Conservation (phyloP, 805 yeast genomes). For the Lipomyces anomalus region DNA sequence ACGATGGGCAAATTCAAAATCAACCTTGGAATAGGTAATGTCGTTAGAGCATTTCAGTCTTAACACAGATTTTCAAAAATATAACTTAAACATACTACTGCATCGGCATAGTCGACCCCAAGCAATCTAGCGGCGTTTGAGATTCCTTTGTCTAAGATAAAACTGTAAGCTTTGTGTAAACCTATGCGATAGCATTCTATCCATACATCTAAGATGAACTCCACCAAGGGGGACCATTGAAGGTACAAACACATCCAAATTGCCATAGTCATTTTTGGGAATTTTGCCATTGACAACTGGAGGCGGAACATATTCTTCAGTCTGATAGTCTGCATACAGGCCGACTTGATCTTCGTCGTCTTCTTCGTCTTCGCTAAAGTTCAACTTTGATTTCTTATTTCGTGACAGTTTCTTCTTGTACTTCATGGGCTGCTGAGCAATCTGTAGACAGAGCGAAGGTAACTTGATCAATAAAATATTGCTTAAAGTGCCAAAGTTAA, state of each 20-base stretch:
- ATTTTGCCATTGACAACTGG: conserved; percentile 61
- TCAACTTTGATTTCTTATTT: conserved; percentile 26
- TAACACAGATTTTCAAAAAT: too few relatives aligned
- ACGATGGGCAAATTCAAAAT: conserved; percentile 61
- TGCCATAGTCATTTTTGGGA: conserved; percentile 72
- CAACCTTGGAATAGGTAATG: too few relatives aligned
- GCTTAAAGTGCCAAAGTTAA: too few relatives aligned
- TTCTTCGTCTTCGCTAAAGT: conserved; percentile 30
- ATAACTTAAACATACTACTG: too few relatives aligned
- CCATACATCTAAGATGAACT: conserved; percentile 40
- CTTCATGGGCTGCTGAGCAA: conserved; percentile 61
- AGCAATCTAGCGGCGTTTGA: conserved; percentile 66
- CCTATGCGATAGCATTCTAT: conserved; percentile 29
- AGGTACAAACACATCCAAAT: conserved; percentile 71
- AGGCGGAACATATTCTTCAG: conserved; percentile 64
- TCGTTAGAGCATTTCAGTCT: too few relatives aligned
- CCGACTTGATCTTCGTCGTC: conserved; percentile 48
- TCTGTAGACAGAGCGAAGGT: too few relatives aligned
- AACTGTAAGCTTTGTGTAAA: too few relatives aligned
- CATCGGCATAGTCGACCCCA: conserved; percentile 75
- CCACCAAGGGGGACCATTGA: conserved; percentile 84
- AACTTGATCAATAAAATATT: too few relatives aligned
- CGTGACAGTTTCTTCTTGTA: conserved; percentile 34
- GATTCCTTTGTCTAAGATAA: conserved; percentile 38
- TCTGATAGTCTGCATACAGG: conserved; percentile 72